Percentiles rank a stretch among this genome's conserved stretches.
Evolutionary conservation across 2,329 filamentous ascomycete genomes (phyloP).

Genomic region (Diaporthe batatas): DNA sequence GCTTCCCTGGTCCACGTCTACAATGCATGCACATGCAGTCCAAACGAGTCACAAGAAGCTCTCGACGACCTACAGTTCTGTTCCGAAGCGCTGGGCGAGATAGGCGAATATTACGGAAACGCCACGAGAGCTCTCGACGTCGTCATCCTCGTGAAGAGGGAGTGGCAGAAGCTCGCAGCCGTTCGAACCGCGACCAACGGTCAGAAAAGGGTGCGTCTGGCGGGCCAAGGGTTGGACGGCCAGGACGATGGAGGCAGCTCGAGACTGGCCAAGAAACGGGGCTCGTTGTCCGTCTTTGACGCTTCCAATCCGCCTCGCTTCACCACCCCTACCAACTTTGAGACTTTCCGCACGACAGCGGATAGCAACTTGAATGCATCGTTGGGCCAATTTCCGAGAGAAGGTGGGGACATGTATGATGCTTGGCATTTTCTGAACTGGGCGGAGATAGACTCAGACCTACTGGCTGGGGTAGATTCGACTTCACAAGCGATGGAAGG

Average conservation of each 20-base stretch:
- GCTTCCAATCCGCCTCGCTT: not conserved
- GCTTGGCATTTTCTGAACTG: conserved; percentile 21
- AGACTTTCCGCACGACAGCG: not conserved
- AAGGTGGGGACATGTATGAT: conserved; percentile 3
- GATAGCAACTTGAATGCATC: not conserved
- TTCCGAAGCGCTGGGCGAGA: not conserved
- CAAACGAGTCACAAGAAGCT: not conserved
- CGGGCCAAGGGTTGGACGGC: not conserved
- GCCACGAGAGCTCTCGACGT: not conserved
- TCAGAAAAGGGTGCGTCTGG: not conserved
- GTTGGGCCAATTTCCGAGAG: not conserved
- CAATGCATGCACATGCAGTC: conserved; percentile 9
- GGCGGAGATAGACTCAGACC: conserved; percentile 1
- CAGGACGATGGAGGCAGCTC: not conserved
- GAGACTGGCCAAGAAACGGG: not conserved
- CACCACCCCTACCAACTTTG: not conserved
- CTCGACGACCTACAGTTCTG: not conserved
- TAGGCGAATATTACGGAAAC: conserved; percentile 5
- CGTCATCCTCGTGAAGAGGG: conserved; percentile 10
- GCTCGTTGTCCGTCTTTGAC: not conserved
- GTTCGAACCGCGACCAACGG: not conserved
- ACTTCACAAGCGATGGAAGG: not conserved
- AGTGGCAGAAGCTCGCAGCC: conserved; percentile 10
- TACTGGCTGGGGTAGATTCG: not conserved
- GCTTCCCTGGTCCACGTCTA: not conserved